Evolutionary conservation across 257 asterid species (phyloP).

Genomic region (Verbascum thapsus): DNA sequence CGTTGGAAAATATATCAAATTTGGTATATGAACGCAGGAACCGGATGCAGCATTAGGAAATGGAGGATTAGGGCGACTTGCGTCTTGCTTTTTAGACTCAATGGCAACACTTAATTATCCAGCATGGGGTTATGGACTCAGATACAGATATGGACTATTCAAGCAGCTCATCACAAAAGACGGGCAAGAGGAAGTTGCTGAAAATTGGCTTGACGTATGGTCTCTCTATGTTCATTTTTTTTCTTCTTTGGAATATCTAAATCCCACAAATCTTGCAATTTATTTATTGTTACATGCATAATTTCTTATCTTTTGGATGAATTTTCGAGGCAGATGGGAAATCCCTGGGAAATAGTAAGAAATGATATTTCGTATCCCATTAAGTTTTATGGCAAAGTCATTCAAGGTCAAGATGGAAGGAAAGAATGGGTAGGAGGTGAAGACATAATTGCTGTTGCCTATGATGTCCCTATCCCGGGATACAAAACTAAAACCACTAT

Average conservation of each 20-base stretch:
- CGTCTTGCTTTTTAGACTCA: constrained; percentile 69
- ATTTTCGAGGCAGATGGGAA: constrained; percentile 50
- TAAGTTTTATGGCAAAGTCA: constrained; percentile 63
- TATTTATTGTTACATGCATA: not conserved
- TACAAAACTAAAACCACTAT: constrained; percentile 62
- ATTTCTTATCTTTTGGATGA: constrained; percentile 15
- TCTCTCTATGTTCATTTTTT: constrained; percentile 3
- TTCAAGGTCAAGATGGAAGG: constrained; percentile 45
- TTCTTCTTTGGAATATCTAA: not conserved
- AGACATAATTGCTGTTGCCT: constrained; percentile 57
- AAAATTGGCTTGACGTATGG: constrained; percentile 65
- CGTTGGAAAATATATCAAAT: not conserved
- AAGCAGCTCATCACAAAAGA: constrained; percentile 65
- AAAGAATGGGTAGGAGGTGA: constrained; percentile 70
- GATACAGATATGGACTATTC: constrained; percentile 66
- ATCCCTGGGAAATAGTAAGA: constrained; percentile 71
- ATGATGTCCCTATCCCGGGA: constrained; percentile 77
- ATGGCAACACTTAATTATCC: constrained; percentile 66
- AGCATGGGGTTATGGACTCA: constrained; percentile 72
- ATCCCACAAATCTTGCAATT: no score
- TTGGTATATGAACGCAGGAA: constrained; percentile 38
- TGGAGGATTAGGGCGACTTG: constrained; percentile 69
- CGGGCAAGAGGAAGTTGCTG: constrained; percentile 72
- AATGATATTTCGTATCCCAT: constrained; percentile 59
- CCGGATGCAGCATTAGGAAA: constrained; percentile 74